phyloP scores from a whole-genome alignment of 148 eudicot genomes.

The Fagopyrum tataricum region DNA sequence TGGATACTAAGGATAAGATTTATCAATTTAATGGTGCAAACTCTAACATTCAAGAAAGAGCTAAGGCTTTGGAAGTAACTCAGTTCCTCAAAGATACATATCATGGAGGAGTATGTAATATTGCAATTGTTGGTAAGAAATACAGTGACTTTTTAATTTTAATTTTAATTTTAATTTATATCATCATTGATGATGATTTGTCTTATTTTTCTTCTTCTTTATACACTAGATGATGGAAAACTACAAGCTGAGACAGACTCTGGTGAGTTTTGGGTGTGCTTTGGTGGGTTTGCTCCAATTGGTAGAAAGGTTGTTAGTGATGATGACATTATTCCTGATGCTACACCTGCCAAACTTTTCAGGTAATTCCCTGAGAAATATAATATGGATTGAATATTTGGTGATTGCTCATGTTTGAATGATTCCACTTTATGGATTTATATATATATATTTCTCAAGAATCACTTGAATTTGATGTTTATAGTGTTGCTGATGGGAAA shows the following conservation, averaged over 20 bases:
- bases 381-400: too few species aligned
- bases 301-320: conserved; percentile 80
- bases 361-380: conserved; percentile 30
- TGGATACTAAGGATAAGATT: conserved; percentile 89
- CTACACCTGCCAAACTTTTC: conserved; percentile 63
- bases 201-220: conserved; percentile 2
- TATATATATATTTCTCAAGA: background rate
- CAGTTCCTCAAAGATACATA: conserved; percentile 82
- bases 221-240: conserved; percentile 76
- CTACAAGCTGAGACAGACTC: conserved; percentile 95
- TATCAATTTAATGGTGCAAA: conserved; percentile 98
- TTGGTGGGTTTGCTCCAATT: conserved; percentile 99
- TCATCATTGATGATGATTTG: background rate
- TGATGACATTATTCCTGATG: conserved; percentile 78
- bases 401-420: background rate
- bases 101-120: conserved; percentile 81
- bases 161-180: too few species aligned
- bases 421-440: background rate
- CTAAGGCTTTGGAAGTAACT: conserved; percentile 93
- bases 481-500: conserved; percentile 72
- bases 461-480: conserved; percentile 16
- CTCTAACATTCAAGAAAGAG: conserved; percentile 98
- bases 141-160: too few species aligned
- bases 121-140: conserved; percentile 64
- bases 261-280: conserved; percentile 95